These are phyloP conservation scores for Wickerhamomyces sp. DNA, from an alignment of 1,139 yeast genomes.

Conservation along the genomic window DNA sequence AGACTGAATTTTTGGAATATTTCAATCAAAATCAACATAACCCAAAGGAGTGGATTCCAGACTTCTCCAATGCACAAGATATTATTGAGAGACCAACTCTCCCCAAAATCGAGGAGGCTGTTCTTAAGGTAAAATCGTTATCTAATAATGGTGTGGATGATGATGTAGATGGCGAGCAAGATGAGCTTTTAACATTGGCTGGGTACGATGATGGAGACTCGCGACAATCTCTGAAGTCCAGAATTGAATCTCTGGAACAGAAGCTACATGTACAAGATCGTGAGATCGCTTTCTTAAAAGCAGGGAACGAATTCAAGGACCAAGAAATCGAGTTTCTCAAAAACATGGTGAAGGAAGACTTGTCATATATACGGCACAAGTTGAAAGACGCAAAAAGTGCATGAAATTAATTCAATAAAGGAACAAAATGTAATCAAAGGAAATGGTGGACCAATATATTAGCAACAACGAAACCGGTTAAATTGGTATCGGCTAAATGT, in stretches of 20 bases:
- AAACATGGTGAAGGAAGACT: constrained; percentile 21
- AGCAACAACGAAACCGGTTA: too few relatives aligned
- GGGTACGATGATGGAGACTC: constrained; percentile 9
- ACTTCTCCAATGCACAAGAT: constrained; percentile 10
- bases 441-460: too few relatives aligned
- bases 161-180: constrained; percentile 9
- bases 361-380: constrained; percentile 17
- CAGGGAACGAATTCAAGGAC: constrained; percentile 12
- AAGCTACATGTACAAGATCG: constrained; percentile 2
- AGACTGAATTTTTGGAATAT: constrained; percentile 16
- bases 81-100: constrained; percentile 14
- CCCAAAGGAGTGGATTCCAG: constrained; percentile 22
- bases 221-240: neutral
- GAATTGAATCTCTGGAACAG: constrained; percentile 4
- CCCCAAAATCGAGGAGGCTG: constrained; percentile 14
- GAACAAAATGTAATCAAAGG: too few relatives aligned
- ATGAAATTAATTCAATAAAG: neutral
- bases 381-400: constrained; percentile 8
- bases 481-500: too few relatives aligned
- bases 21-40: constrained; percentile 17
- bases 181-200: constrained; percentile 16
- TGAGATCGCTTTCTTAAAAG: constrained; percentile 5
- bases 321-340: constrained; percentile 20
- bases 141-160: constrained; percentile 3
- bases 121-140: constrained; percentile 12